phyloP scores from a whole-genome alignment of 768 basidiomycete genomes.

The Phlebiopsis flavidoalba region DNA sequence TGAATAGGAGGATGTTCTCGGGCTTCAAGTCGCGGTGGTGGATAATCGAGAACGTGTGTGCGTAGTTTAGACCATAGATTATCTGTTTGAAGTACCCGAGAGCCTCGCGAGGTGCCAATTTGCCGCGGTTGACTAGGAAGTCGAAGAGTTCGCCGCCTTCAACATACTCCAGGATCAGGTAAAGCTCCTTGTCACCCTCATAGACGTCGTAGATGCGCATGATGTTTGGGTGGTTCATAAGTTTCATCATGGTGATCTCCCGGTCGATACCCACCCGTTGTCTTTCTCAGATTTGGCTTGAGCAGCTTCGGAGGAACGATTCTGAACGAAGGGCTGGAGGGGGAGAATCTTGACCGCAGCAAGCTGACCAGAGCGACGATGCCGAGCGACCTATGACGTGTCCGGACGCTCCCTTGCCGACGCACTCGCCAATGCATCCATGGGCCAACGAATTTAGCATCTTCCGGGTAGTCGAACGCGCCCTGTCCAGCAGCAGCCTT shows the following conservation, averaged over 20 bases:
- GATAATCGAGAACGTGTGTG: slow-evolving; percentile 95
- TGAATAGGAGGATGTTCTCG: slow-evolving; percentile 94
- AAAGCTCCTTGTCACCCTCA: slow-evolving; percentile 87
- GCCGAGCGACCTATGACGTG: slow-evolving; percentile 92
- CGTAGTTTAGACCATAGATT: slow-evolving; percentile 91
- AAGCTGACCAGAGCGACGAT: slow-evolving; percentile 80
- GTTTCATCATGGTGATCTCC: slow-evolving; percentile 99
- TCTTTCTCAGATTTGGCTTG: slow-evolving; percentile 75
- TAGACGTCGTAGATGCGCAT: slow-evolving; percentile 94
- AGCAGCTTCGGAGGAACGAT: slow-evolving; percentile 61
- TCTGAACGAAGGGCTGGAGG: slow-evolving; percentile 68
- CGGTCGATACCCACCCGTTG: slow-evolving; percentile 83
- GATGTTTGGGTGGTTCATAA: slow-evolving; percentile 97
- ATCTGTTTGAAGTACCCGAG: slow-evolving; percentile 94
- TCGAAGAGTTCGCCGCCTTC: slow-evolving; percentile 97
- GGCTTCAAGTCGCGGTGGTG: slow-evolving; percentile 97
- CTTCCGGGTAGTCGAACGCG: slow-evolving; percentile 78
- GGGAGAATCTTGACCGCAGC: slow-evolving; percentile 97
- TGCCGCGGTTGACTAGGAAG: slow-evolving; percentile 86
- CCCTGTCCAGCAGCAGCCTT: slow-evolving; percentile 71
- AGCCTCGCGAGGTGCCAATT: slow-evolving; percentile 76
- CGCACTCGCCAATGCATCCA: slow-evolving; percentile 93
- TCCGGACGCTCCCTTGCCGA: slow-evolving; percentile 91
- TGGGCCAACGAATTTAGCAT: slow-evolving; percentile 83
- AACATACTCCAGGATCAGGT: slow-evolving; percentile 91